phyloP scores from a whole-genome alignment of 2,329 filamentous ascomycete species.

The Stemphylium beticola region DNA sequence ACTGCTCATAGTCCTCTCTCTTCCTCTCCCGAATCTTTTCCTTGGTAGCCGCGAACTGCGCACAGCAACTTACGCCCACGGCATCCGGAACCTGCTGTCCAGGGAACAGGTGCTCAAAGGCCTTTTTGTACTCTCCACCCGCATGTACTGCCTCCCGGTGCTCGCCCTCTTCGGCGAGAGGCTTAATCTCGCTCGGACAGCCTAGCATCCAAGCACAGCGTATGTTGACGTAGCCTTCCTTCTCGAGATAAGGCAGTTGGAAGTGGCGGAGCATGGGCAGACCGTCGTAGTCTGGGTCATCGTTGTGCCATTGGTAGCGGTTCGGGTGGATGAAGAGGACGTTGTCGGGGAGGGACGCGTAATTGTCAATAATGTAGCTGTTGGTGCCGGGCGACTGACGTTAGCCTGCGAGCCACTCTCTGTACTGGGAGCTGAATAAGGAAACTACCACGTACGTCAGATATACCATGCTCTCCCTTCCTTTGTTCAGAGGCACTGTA shows the following conservation, averaged over 20 bases:
- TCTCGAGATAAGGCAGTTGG: constrained; percentile 56
- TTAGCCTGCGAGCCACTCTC: constrained; percentile 3
- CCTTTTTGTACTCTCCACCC: constrained; percentile 56
- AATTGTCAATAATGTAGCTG: constrained; percentile 52
- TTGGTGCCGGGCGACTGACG: neutral
- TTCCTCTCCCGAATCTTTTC: constrained; percentile 55
- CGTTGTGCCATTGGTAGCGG: constrained; percentile 58
- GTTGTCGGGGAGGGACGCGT: constrained; percentile 50
- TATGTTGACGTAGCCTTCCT: constrained; percentile 61
- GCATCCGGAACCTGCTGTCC: constrained; percentile 48
- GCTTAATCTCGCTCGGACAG: constrained; percentile 59
- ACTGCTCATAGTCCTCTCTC: constrained; percentile 57
- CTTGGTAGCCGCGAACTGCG: constrained; percentile 60
- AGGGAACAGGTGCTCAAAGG: constrained; percentile 59
- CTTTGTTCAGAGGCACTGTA: constrained; percentile 56
- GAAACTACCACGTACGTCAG: constrained; percentile 48
- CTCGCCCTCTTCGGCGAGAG: constrained; percentile 50
- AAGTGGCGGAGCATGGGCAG: constrained; percentile 57
- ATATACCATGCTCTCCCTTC: constrained; percentile 58
- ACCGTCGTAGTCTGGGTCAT: constrained; percentile 60
- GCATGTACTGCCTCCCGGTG: constrained; percentile 54
- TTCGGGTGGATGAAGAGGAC: constrained; percentile 51
- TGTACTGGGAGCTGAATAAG: neutral
- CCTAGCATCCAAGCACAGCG: constrained; percentile 61
- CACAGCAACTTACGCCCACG: constrained; percentile 61